A percentile compares a stretch with the other conserved stretches of the same genome.
Conservation (phyloP, 2,329 filamentous ascomycete genomes). For the Sporothrix pseudoabietina region DNA sequence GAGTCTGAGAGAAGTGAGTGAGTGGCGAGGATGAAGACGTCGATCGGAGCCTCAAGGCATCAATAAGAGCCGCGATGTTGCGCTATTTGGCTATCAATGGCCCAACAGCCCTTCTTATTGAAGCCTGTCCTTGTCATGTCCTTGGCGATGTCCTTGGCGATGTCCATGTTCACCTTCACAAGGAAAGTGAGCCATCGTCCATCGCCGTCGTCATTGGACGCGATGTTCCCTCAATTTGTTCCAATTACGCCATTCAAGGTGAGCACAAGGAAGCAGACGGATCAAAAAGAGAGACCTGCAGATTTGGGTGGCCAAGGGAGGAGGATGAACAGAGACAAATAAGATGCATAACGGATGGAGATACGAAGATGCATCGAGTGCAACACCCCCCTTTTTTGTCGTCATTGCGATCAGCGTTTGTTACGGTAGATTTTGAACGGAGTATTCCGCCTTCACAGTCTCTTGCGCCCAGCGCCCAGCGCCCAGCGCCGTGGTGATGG, state of each 20-base stretch:
- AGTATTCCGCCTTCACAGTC: no score
- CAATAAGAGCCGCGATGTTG: not conserved
- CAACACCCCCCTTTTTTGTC: slow-evolving; percentile 16
- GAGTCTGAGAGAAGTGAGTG: not conserved
- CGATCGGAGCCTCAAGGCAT: not conserved
- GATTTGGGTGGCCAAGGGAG: not conserved
- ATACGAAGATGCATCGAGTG: slow-evolving; percentile 6
- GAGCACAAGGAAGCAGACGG: not conserved
- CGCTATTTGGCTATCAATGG: not conserved
- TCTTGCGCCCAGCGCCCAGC: not conserved
- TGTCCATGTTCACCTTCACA: not conserved
- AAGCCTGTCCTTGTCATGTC: not conserved
- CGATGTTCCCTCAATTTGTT: not conserved
- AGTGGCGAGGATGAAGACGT: not conserved
- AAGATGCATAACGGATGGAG: not conserved
- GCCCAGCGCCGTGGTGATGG: not conserved
- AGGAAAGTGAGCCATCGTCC: not conserved
- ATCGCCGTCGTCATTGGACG: not conserved
- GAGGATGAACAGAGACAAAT: not conserved
- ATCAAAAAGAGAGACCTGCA: not conserved
- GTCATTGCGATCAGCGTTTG: slow-evolving; percentile 24
- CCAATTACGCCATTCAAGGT: not conserved
- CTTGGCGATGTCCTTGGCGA: not conserved
- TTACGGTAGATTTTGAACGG: not conserved
- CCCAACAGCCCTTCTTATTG: not conserved